Conservation (phyloP, 495 filamentous ascomycete genomes). For the Entonaema liquescens region DNA sequence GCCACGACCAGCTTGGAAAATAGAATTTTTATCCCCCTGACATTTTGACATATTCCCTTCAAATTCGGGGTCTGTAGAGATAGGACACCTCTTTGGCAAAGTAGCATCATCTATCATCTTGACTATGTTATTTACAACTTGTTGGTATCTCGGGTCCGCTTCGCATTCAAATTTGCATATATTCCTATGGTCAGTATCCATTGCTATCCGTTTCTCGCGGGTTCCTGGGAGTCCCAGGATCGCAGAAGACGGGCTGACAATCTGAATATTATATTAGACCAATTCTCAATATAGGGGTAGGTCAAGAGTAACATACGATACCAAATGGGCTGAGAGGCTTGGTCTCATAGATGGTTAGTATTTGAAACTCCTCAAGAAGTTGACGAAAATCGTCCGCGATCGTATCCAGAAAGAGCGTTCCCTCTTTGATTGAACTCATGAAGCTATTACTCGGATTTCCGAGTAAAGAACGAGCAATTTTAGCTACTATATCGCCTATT, state of each 20-base stretch:
- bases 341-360: slow-evolving; percentile 47
- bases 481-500: slow-evolving; percentile 38
- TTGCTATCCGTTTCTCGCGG: slow-evolving; percentile 40
- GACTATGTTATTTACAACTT: slow-evolving; percentile 39
- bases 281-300: background rate
- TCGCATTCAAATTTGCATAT: slow-evolving; percentile 44
- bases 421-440: slow-evolving; percentile 36
- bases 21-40: background rate
- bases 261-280: slow-evolving; percentile 23
- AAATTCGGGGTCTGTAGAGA: background rate
- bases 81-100: background rate
- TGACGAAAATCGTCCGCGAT: slow-evolving; percentile 42
- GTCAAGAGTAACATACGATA: slow-evolving; percentile 10
- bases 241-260: slow-evolving; percentile 44
- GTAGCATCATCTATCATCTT: slow-evolving; percentile 25
- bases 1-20: slow-evolving; percentile 7
- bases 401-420: slow-evolving; percentile 25
- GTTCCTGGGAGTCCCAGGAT: slow-evolving; percentile 40
- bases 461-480: slow-evolving; percentile 35
- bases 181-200: slow-evolving; percentile 41
- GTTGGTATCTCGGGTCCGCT: slow-evolving; percentile 41
- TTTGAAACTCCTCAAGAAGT: slow-evolving; percentile 37
- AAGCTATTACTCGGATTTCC: slow-evolving; percentile 42
- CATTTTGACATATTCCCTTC: background rate
- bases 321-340: slow-evolving; percentile 22